phyloP scores from a whole-genome alignment of 2,329 filamentous ascomycete species.

The Phyllosticta citrichinensis region DNA sequence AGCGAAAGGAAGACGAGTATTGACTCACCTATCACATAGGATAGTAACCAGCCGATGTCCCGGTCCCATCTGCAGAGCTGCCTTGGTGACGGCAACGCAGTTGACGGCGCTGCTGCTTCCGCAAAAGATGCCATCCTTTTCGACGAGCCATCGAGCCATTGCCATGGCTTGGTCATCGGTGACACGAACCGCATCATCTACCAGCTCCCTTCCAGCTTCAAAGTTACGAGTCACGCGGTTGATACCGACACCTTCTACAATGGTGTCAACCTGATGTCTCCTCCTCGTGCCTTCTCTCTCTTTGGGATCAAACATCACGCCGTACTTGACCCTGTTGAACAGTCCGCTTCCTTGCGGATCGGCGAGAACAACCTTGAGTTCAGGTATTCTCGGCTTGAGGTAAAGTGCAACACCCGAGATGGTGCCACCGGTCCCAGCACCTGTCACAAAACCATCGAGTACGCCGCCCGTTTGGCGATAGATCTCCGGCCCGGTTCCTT shows the following conservation, averaged over 20 bases:
- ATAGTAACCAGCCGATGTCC: slow-evolving; percentile 62
- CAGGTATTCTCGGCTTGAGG: slow-evolving; percentile 61
- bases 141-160: slow-evolving; percentile 95
- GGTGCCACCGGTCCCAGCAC: slow-evolving; percentile 90
- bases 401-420: slow-evolving; percentile 77
- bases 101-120: slow-evolving; percentile 97
- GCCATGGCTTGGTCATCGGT: slow-evolving; percentile 78
- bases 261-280: slow-evolving; percentile 83
- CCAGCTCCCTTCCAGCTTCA: slow-evolving; percentile 70
- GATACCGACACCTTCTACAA: slow-evolving; percentile 92
- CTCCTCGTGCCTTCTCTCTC: slow-evolving; percentile 86
- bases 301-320: slow-evolving; percentile 87
- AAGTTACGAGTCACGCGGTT: slow-evolving; percentile 94
- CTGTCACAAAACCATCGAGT: slow-evolving; percentile 82
- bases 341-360: slow-evolving; percentile 91
- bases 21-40: slow-evolving; percentile 54
- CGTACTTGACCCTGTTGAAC: slow-evolving; percentile 83
- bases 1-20: background rate
- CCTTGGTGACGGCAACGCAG: slow-evolving; percentile 67
- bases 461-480: slow-evolving; percentile 62
- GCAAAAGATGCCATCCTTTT: slow-evolving; percentile 88
- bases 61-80: slow-evolving; percentile 55
- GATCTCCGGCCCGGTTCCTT: slow-evolving; percentile 83
- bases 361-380: slow-evolving; percentile 66
- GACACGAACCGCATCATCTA: slow-evolving; percentile 85